Percentiles rank a stretch among this genome's conserved stretches.
phyloP scores from a whole-genome alignment of 23 red algal species.

The Gracilaria vermiculophylla region DNA sequence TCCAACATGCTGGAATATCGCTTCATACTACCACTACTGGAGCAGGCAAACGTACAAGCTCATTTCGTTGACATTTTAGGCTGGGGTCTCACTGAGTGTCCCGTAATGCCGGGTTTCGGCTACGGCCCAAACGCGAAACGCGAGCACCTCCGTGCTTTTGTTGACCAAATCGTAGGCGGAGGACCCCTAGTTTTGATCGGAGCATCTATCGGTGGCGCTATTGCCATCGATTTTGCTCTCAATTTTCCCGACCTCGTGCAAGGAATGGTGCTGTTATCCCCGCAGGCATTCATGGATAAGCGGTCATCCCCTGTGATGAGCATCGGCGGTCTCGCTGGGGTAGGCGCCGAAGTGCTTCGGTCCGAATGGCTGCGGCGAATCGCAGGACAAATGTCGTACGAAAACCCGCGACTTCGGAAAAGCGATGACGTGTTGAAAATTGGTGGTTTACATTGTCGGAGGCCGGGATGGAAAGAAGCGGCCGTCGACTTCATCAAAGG shows the following conservation, averaged over 20 bases:
- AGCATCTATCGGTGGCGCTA: conserved; percentile 76
- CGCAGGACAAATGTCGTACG: conserved; percentile 60
- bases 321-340: conserved; percentile 6
- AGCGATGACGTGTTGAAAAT: conserved; percentile 72
- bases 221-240: conserved; percentile 71
- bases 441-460: conserved; percentile 69
- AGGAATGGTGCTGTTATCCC: conserved; percentile 61
- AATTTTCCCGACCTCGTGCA: conserved; percentile 14
- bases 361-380: conserved; percentile 51
- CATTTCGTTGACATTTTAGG: conserved; percentile 68
- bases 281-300: conserved; percentile 80
- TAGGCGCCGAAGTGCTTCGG: conserved; percentile 69
- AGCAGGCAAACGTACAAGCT: background rate
- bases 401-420: conserved; percentile 17
- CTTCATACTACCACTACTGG: conserved; percentile 50
- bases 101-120: conserved; percentile 11
- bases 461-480: conserved; percentile 72
- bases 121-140: conserved; percentile 58
- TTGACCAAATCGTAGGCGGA: conserved; percentile 38
- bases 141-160: conserved; percentile 58
- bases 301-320: conserved; percentile 37
- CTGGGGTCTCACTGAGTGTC: conserved; percentile 79
- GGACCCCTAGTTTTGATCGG: conserved; percentile 62
- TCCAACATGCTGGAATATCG: conserved; percentile 81
- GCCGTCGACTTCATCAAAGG: conserved; percentile 65